Conservation (phyloP, 2,329 filamentous ascomycete species). For the Colletotrichum orchidophilum region DNA sequence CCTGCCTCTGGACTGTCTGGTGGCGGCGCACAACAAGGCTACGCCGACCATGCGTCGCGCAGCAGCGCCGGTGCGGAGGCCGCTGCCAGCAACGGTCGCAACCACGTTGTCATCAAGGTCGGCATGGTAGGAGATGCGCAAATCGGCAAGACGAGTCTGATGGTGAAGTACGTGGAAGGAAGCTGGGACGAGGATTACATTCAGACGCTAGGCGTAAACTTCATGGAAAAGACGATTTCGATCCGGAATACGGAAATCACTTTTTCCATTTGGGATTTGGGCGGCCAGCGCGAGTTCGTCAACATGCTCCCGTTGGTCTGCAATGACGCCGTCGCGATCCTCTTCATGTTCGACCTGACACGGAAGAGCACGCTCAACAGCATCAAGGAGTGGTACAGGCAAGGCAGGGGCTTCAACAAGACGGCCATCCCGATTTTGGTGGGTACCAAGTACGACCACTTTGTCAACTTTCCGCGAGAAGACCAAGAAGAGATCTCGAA, state of each 20-base stretch:
- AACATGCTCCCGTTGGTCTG: conserved; percentile 99
- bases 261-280: conserved; percentile 98
- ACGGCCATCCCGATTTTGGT: conserved; percentile 98
- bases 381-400: conserved; percentile 99
- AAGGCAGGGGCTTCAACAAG: conserved; percentile 98
- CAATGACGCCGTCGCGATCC: conserved; percentile 97
- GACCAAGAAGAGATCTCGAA: conserved; percentile 99
- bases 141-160: conserved; percentile 98
- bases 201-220: conserved; percentile 97
- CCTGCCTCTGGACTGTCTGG: conserved; percentile 65
- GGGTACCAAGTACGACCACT: conserved; percentile 98
- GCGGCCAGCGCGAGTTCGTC: conserved; percentile 97
- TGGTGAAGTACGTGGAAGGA: conserved; percentile 99
- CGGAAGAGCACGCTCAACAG: conserved; percentile 98
- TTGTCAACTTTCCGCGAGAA: conserved; percentile 97
- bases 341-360: conserved; percentile 99
- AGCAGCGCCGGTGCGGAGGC: conserved; percentile 47
- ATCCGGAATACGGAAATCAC: conserved; percentile 99
- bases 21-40: conserved; percentile 49
- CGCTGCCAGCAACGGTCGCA: conserved; percentile 58
- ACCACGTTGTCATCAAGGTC: conserved; percentile 96
- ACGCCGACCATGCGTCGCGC: conserved; percentile 55
- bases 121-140: conserved; percentile 99
- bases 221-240: conserved; percentile 99
- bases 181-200: conserved; percentile 99